Conservation (phyloP, 352 stramenopile genomes). For the Pythium guiyangense region DNA sequence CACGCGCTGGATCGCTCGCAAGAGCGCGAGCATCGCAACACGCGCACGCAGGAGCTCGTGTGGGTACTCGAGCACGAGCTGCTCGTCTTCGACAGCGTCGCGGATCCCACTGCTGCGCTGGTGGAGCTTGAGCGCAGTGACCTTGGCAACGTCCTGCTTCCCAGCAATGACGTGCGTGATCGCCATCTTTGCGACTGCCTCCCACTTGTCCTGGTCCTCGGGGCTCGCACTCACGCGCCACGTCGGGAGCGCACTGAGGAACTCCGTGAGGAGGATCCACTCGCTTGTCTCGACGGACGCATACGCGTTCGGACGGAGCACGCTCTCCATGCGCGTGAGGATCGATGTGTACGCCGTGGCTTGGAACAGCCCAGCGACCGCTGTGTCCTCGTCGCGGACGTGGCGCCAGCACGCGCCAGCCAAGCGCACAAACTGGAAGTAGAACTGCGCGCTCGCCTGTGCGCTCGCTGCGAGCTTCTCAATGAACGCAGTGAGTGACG, state of each 20-base stretch:
- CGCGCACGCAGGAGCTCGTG: conserved; percentile 35
- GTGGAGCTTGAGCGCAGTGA: conserved; percentile 44
- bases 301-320: conserved; percentile 25
- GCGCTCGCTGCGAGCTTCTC: conserved; percentile 16
- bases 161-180: conserved; percentile 55
- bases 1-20: conserved; percentile 30
- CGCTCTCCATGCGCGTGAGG: conserved; percentile 25
- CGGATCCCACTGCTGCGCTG: conserved; percentile 34
- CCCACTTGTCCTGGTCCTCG: conserved; percentile 49
- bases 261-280: conserved; percentile 38
- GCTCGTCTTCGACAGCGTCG: conserved; percentile 30
- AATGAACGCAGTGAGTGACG: conserved; percentile 12
- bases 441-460: conserved; percentile 13
- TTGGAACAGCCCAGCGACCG: conserved; percentile 20
- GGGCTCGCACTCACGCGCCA: conserved; percentile 18
- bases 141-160: conserved; percentile 51
- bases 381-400: not conserved
- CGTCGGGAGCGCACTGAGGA: conserved; percentile 23
- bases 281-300: conserved; percentile 31
- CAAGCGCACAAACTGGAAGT: conserved; percentile 18
- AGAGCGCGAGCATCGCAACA: conserved; percentile 38
- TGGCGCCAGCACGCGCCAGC: conserved; percentile 16
- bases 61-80: conserved; percentile 38
- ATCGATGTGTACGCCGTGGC: conserved; percentile 21
- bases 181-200: conserved; percentile 34